Conservation (phyloP, 139 green algal genomes). For the Micractinium sp. region DNA sequence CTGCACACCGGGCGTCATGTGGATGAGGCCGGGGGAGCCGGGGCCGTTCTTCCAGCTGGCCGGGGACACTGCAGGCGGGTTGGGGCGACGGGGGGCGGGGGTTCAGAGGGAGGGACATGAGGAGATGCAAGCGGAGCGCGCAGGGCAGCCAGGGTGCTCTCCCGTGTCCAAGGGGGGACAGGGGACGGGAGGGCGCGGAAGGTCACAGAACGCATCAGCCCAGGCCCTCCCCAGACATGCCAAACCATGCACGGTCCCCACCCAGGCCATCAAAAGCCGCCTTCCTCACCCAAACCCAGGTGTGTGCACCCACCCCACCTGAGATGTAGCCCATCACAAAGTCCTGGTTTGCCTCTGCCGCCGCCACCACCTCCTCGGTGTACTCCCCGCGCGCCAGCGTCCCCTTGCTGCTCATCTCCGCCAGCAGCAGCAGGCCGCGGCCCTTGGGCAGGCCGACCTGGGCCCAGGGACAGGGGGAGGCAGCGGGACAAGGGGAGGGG, state of each 20-base stretch:
- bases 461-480: neutral
- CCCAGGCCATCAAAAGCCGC: no score
- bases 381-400: constrained; percentile 91
- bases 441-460: constrained; percentile 53
- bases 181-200: neutral
- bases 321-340: constrained; percentile 99
- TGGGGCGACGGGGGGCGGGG: neutral
- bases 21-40: constrained; percentile 81
- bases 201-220: neutral
- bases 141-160: neutral
- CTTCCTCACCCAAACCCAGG: neutral
- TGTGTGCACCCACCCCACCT: neutral
- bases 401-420: constrained; percentile 97
- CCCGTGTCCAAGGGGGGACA: neutral
- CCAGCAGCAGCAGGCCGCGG: constrained; percentile 82
- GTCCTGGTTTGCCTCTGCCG: constrained; percentile 84
- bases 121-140: neutral
- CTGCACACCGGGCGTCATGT: constrained; percentile 99
- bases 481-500: neutral
- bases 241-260: neutral
- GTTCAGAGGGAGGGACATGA: neutral
- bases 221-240: neutral
- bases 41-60: constrained; percentile 75
- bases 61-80: constrained; percentile 68
- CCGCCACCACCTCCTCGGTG: constrained; percentile 83